These are phyloP conservation scores for Papiliotrema flavescens DNA, from an alignment of 1,284 basidiomycete species.

Conservation along the genomic window DNA sequence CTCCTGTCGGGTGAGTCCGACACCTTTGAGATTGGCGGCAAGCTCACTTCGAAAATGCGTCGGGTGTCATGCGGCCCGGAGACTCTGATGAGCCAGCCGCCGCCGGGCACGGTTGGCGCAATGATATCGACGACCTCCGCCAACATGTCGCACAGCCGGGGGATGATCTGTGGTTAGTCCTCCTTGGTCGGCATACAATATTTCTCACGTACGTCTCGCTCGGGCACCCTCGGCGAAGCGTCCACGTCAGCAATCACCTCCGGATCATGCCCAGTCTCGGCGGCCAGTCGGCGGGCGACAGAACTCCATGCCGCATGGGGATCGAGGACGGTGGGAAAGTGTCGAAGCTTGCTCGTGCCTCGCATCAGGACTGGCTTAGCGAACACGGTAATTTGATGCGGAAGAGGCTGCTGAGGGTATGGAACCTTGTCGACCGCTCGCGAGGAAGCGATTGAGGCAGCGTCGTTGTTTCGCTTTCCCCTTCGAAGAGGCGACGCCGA, in stretches of 20 bases:
- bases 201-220: neutral
- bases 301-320: neutral
- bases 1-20: neutral
- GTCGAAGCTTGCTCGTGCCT: neutral
- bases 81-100: conserved; percentile 22
- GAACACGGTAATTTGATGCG: neutral
- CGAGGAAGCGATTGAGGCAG: neutral
- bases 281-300: neutral
- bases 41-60: conserved; percentile 23
- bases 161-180: conserved; percentile 26
- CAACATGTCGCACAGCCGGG: conserved; percentile 25
- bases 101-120: conserved; percentile 10
- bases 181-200: neutral
- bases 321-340: conserved; percentile 5
- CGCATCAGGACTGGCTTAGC: neutral
- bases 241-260: conserved; percentile 8
- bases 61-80: conserved; percentile 11
- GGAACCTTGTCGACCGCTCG: neutral
- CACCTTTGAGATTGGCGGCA: no score
- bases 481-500: conserved; percentile 9
- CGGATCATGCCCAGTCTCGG: conserved; percentile 9
- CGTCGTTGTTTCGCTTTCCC: neutral
- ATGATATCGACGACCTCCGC: conserved; percentile 24
- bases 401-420: neutral
- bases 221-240: neutral